A percentile compares a stretch with the other conserved stretches of the same genome.
phyloP scores from a whole-genome alignment of 768 basidiomycete genomes.

The Amanita thiersii region DNA sequence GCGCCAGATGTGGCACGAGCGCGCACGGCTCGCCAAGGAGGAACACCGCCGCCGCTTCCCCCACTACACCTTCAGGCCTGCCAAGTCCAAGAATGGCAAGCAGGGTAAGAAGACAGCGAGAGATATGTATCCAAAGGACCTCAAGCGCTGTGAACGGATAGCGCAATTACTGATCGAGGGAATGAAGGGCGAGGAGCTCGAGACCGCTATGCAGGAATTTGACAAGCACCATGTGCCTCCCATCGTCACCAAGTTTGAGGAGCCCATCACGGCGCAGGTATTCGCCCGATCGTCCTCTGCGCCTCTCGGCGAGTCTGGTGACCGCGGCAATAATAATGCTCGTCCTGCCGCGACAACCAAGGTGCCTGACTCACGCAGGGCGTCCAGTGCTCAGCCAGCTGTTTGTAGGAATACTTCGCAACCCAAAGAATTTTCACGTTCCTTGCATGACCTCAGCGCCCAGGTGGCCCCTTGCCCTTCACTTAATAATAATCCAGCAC shows the following conservation, averaged over 20 bases:
- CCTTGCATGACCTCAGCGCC: background rate
- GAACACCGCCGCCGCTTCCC: conserved; percentile 77
- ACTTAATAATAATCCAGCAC: no score
- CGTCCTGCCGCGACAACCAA: background rate
- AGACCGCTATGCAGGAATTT: conserved; percentile 51
- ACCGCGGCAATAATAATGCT: conserved; percentile 13
- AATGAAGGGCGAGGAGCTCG: conserved; percentile 50
- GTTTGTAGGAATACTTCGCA: no score
- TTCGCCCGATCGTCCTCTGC: conserved; percentile 65
- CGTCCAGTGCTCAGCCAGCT: background rate
- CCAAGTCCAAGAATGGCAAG: conserved; percentile 35
- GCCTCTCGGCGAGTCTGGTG: conserved; percentile 37
- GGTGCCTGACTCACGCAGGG: background rate
- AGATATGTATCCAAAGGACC: conserved; percentile 61
- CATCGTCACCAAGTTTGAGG: conserved; percentile 69
- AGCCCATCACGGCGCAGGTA: conserved; percentile 65
- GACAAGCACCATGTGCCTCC: conserved; percentile 51
- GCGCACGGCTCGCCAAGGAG: conserved; percentile 66
- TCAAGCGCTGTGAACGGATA: conserved; percentile 59
- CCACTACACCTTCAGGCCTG: conserved; percentile 71
- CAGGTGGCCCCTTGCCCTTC: background rate
- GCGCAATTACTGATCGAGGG: conserved; percentile 59
- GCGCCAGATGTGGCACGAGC: conserved; percentile 68
- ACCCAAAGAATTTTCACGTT: background rate
- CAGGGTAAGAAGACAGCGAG: conserved; percentile 53